Evolutionary conservation across 2,329 filamentous ascomycete species (phyloP).

Genomic region (Paracamarosporium sp.): DNA sequence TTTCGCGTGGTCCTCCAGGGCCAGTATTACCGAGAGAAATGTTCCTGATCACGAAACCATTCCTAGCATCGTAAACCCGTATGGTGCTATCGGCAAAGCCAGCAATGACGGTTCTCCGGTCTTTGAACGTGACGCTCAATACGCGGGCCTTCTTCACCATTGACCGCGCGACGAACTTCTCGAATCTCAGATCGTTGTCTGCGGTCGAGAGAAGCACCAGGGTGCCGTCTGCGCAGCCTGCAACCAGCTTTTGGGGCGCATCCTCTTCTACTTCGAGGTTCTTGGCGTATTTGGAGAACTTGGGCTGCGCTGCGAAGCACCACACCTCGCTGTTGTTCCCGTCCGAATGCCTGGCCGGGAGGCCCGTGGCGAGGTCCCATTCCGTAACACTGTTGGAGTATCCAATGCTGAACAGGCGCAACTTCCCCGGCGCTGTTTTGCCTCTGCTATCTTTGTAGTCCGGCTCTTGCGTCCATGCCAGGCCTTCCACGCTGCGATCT

Average conservation of each 20-base stretch:
- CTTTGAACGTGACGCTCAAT: slow-evolving; percentile 89
- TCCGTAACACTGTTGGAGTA: slow-evolving; percentile 92
- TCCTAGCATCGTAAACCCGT: slow-evolving; percentile 84
- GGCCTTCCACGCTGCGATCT: slow-evolving; percentile 85
- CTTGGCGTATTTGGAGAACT: slow-evolving; percentile 46
- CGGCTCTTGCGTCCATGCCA: slow-evolving; percentile 90
- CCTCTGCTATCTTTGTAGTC: slow-evolving; percentile 70
- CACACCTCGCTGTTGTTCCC: slow-evolving; percentile 96
- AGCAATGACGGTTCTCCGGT: slow-evolving; percentile 79
- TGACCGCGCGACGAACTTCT: slow-evolving; percentile 76
- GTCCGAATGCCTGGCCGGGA: slow-evolving; percentile 80
- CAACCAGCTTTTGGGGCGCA: slow-evolving; percentile 70
- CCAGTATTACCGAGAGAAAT: slow-evolving; percentile 87
- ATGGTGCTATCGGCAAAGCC: slow-evolving; percentile 98
- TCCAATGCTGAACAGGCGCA: slow-evolving; percentile 94
- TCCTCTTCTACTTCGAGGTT: slow-evolving; percentile 26
- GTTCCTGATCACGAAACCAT: slow-evolving; percentile 75
- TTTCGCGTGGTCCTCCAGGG: slow-evolving; percentile 78
- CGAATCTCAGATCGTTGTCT: slow-evolving; percentile 81
- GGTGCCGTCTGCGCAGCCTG: slow-evolving; percentile 89
- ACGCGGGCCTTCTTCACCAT: slow-evolving; percentile 86
- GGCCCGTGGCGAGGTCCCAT: slow-evolving; percentile 86
- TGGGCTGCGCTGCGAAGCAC: slow-evolving; percentile 90
- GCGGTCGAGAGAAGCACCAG: slow-evolving; percentile 86
- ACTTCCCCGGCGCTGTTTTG: slow-evolving; percentile 69